Conservation (phyloP, 345 rosid species). For the Acer yangbiense region DNA sequence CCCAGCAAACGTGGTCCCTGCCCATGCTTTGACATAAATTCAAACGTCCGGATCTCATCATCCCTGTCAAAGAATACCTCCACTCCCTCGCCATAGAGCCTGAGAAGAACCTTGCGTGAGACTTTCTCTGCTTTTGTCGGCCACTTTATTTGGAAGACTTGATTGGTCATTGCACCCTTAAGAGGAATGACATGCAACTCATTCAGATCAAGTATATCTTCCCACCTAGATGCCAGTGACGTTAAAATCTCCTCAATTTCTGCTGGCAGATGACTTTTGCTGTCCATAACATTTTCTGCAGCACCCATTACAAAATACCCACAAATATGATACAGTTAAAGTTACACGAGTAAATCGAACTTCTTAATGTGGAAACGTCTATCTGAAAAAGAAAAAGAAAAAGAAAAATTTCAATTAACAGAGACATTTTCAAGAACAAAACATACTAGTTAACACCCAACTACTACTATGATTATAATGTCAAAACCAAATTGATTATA, state of each 20-base stretch:
- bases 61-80: slow-evolving; percentile 79
- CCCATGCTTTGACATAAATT: slow-evolving; percentile 83
- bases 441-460: too few species aligned
- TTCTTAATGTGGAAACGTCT: too few species aligned
- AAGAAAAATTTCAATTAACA: too few species aligned
- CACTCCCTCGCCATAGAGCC: slow-evolving; percentile 95
- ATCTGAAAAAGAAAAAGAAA: too few species aligned
- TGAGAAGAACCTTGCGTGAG: slow-evolving; percentile 58
- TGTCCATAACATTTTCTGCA: slow-evolving; percentile 20
- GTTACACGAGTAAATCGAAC: not conserved
- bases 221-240: slow-evolving; percentile 69
- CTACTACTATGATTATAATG: not conserved
- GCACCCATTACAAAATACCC: slow-evolving; percentile 30
- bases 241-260: slow-evolving; percentile 51
- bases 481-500: not conserved
- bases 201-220: slow-evolving; percentile 62
- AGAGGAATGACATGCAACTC: slow-evolving; percentile 65
- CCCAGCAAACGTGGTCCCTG: slow-evolving; percentile 89
- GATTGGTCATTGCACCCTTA: slow-evolving; percentile 91
- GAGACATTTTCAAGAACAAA: too few species aligned
- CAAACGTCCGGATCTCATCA: slow-evolving; percentile 81
- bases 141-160: slow-evolving; percentile 91
- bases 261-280: slow-evolving; percentile 29
- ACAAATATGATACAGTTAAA: not conserved
- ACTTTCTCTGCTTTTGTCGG: slow-evolving; percentile 48